These are phyloP conservation scores for Phanerochaete sordida DNA, from an alignment of 768 basidiomycete genomes.

Conservation along the genomic window DNA sequence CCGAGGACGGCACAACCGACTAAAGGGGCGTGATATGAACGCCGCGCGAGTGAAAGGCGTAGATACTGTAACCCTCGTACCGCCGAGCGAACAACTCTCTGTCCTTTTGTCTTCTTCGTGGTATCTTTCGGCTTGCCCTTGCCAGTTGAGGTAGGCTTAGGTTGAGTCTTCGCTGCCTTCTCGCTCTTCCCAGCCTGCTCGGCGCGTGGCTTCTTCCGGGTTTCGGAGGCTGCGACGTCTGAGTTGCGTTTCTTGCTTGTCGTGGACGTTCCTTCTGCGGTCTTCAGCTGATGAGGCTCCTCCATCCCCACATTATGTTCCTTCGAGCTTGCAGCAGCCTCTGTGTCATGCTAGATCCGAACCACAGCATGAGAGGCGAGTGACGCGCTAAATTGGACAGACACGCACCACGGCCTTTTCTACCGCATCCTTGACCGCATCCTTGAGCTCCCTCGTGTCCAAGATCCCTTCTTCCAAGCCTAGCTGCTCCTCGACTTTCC, in stretches of 20 bases:
- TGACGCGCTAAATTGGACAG: slow-evolving; percentile 9
- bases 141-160: not conserved
- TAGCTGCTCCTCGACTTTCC: slow-evolving; percentile 44
- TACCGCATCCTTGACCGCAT: slow-evolving; percentile 40
- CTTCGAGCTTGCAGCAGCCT: not conserved
- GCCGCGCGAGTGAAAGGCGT: not conserved
- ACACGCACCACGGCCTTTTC: slow-evolving; percentile 33
- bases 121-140: not conserved
- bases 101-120: not conserved
- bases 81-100: slow-evolving; percentile 7
- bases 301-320: not conserved
- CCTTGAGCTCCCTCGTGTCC: slow-evolving; percentile 41
- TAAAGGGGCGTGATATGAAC: not conserved
- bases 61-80: slow-evolving; percentile 3
- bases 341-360: not conserved
- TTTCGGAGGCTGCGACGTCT: not conserved
- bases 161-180: not conserved
- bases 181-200: not conserved
- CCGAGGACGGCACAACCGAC: slow-evolving; percentile 13
- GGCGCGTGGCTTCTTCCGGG: not conserved
- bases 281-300: not conserved
- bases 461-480: slow-evolving; percentile 42
- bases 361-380: not conserved
- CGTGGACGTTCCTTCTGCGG: not conserved
- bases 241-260: slow-evolving; percentile 1